Evolutionary conservation across 164 flowering plant species (phyloP).

Genomic region (Malania oleifera): DNA sequence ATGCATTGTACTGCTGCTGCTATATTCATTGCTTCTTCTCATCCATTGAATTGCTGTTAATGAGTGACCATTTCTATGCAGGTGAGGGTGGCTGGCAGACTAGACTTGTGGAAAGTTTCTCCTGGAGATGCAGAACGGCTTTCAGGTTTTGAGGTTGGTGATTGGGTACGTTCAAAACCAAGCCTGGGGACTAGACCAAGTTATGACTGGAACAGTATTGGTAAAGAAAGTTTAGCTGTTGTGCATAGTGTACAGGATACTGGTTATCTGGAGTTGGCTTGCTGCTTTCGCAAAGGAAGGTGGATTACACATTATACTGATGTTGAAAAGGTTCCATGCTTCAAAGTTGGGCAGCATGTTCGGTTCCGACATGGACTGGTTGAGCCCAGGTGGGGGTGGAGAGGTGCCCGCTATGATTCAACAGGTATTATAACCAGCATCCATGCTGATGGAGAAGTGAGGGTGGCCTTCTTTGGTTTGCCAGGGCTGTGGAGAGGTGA

Average conservation of each 20-base stretch:
- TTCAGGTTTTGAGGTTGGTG: conserved; percentile 94
- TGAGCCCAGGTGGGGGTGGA: conserved; percentile 99
- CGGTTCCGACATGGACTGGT: conserved; percentile 60
- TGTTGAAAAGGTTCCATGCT: conserved; percentile 72
- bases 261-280: conserved; percentile 78
- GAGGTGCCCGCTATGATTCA: conserved; percentile 62
- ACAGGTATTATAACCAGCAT: conserved; percentile 72
- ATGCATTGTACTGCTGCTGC: neutral
- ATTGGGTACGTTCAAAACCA: conserved; percentile 93
- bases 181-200: conserved; percentile 76
- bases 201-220: conserved; percentile 85
- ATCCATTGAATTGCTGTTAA: neutral
- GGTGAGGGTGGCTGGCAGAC: conserved; percentile 79
- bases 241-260: conserved; percentile 86
- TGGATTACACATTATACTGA: conserved; percentile 67
- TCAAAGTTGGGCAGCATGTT: conserved; percentile 80
- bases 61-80: conserved; percentile 16
- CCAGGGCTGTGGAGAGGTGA: conserved; percentile 84
- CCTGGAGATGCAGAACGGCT: conserved; percentile 96
- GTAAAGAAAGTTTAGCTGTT: conserved; percentile 79
- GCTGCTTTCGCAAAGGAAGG: conserved; percentile 83
- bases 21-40: conserved; percentile 1
- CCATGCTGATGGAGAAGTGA: conserved; percentile 88
- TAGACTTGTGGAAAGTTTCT: conserved; percentile 82
- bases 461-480: conserved; percentile 71